These are phyloP conservation scores for Didymosphaeria variabile DNA, from an alignment of 2,329 filamentous ascomycete species.

Conservation along the genomic window DNA sequence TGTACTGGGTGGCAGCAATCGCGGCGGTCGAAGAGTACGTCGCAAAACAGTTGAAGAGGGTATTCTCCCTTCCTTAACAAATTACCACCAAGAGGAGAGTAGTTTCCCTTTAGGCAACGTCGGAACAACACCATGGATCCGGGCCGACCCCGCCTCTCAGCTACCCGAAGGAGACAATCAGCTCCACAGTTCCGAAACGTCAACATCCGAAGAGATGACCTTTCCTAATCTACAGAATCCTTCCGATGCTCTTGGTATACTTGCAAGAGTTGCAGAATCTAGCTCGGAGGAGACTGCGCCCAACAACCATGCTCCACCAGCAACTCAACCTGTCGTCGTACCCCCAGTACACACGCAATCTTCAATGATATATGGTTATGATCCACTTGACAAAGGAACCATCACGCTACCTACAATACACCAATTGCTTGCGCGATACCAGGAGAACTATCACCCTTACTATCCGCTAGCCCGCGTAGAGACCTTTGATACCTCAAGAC, in stretches of 20 bases:
- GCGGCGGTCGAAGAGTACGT: slow-evolving; percentile 66
- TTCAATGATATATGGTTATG: slow-evolving; percentile 54
- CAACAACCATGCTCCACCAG: slow-evolving; percentile 26
- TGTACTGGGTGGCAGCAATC: slow-evolving; percentile 66
- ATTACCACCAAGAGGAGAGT: slow-evolving; percentile 43
- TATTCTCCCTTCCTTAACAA: slow-evolving; percentile 35
- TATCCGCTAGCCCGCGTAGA: slow-evolving; percentile 72
- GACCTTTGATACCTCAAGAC: slow-evolving; percentile 63
- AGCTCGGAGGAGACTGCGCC: slow-evolving; percentile 40
- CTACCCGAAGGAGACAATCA: slow-evolving; percentile 35
- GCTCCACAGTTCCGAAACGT: slow-evolving; percentile 39
- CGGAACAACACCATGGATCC: slow-evolving; percentile 45
- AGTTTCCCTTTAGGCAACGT: slow-evolving; percentile 50
- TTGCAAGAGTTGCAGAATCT: slow-evolving; percentile 57
- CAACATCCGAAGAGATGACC: slow-evolving; percentile 45
- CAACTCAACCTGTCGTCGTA: slow-evolving; percentile 15
- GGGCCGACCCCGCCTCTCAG: slow-evolving; percentile 25
- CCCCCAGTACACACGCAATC: slow-evolving; percentile 33
- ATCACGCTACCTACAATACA: slow-evolving; percentile 59
- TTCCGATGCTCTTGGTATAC: slow-evolving; percentile 59
- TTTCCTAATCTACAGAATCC: slow-evolving; percentile 59
- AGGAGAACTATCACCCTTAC: slow-evolving; percentile 73
- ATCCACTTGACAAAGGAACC: slow-evolving; percentile 51
- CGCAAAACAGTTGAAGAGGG: slow-evolving; percentile 54
- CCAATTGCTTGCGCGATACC: slow-evolving; percentile 66